These are phyloP conservation scores for Setomelanomma holmii DNA, from an alignment of 2,329 filamentous ascomycete species.

Conservation along the genomic window DNA sequence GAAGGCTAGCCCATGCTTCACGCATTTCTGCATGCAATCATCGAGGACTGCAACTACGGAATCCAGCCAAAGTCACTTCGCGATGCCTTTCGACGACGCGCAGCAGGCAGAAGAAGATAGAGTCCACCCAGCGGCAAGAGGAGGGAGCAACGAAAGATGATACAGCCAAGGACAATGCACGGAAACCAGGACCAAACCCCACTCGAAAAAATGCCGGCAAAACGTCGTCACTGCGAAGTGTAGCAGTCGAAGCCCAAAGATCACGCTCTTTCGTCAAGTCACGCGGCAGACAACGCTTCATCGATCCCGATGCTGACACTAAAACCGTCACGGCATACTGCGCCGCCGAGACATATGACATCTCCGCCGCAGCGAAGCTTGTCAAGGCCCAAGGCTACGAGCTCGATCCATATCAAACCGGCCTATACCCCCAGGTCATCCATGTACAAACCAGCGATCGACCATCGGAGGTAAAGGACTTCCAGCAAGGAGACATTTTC, in stretches of 20 bases:
- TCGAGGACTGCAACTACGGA: constrained; percentile 4
- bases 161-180: constrained; percentile 9
- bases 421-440: constrained; percentile 70
- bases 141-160: constrained; percentile 18
- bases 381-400: constrained; percentile 66
- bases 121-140: constrained; percentile 33
- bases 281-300: constrained; percentile 51
- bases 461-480: constrained; percentile 52
- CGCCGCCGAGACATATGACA: constrained; percentile 71
- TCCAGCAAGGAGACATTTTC: constrained; percentile 80
- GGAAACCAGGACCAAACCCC: constrained; percentile 26
- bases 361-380: constrained; percentile 64
- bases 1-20: constrained; percentile 25
- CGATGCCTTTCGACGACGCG: constrained; percentile 24
- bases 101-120: constrained; percentile 25
- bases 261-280: constrained; percentile 62
- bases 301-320: constrained; percentile 56
- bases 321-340: constrained; percentile 70
- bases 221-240: constrained; percentile 74
- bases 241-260: constrained; percentile 83
- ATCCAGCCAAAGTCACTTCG: too few species aligned
- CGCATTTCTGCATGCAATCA: constrained; percentile 4
- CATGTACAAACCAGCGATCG: constrained; percentile 60
- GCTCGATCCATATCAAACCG: constrained; percentile 68
- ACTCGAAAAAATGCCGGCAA: constrained; percentile 40